Evolutionary conservation across 352 stramenopile species (phyloP).

Genomic region (Phytophthora pini): DNA sequence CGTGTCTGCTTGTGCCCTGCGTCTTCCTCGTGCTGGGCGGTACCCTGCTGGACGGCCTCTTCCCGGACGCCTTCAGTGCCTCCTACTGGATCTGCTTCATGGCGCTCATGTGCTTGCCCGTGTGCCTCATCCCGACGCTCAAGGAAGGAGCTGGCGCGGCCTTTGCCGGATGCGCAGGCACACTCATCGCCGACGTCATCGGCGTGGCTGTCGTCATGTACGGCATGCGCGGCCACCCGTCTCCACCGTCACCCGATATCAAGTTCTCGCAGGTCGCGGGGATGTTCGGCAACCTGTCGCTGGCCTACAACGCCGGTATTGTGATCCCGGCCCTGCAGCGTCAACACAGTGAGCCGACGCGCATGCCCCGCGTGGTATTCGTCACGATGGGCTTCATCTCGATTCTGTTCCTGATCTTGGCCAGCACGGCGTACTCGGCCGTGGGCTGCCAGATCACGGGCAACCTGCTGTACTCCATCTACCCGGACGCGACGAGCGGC

Average conservation of each 20-base stretch:
- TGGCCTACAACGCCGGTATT: slow-evolving; percentile 26
- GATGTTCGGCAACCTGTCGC: slow-evolving; percentile 39
- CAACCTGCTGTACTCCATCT: slow-evolving; percentile 64
- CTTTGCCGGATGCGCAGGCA: slow-evolving; percentile 39
- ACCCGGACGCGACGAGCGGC: slow-evolving; percentile 29
- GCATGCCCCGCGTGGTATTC: slow-evolving; percentile 37
- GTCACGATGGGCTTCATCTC: slow-evolving; percentile 46
- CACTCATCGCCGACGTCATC: slow-evolving; percentile 42
- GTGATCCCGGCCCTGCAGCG: slow-evolving; percentile 26
- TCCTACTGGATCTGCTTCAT: slow-evolving; percentile 52
- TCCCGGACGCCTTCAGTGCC: slow-evolving; percentile 30
- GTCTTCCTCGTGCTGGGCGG: slow-evolving; percentile 33
- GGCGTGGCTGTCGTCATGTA: slow-evolving; percentile 3
- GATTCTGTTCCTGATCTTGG: slow-evolving; percentile 40
- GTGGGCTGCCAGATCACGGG: slow-evolving; percentile 62
- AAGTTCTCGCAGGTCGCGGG: slow-evolving; percentile 40
- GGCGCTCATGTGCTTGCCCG: slow-evolving; percentile 38
- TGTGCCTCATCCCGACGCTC: slow-evolving; percentile 41
- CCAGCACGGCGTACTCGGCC: slow-evolving; percentile 45
- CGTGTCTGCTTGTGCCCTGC: slow-evolving; percentile 32
- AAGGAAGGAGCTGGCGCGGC: slow-evolving; percentile 38
- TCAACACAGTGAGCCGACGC: slow-evolving; percentile 29
- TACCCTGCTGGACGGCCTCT: slow-evolving; percentile 26
- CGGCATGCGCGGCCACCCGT: slow-evolving; percentile 27
- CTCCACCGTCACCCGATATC: slow-evolving; percentile 29